A percentile compares a stretch with the other conserved stretches of the same genome.
phyloP scores from a whole-genome alignment of 2,329 filamentous ascomycete species.

The Phialophora verrucosa region DNA sequence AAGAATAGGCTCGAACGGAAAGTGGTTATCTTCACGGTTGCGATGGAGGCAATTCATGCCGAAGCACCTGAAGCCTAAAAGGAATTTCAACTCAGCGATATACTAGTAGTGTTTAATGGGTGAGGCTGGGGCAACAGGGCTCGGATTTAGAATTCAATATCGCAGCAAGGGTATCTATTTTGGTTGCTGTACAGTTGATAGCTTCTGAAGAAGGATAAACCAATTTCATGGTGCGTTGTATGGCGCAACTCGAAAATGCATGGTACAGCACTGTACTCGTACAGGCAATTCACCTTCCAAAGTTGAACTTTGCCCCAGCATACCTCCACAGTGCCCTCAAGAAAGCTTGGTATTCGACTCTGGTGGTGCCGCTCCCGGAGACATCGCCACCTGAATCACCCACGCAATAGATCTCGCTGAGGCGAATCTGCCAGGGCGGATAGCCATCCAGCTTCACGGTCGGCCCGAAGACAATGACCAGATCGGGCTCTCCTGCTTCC shows the following conservation, averaged over 20 bases:
- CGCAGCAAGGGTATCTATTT: not conserved
- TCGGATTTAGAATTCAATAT: not conserved
- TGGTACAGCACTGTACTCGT: not conserved
- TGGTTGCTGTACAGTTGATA: not conserved
- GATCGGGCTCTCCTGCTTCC: slow-evolving; percentile 68
- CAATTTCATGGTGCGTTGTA: not conserved
- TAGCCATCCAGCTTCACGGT: slow-evolving; percentile 86
- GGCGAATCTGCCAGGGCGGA: slow-evolving; percentile 91
- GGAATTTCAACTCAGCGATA: not conserved
- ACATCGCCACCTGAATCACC: slow-evolving; percentile 50
- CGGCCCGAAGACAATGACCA: slow-evolving; percentile 85
- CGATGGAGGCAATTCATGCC: not conserved
- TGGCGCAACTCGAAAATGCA: not conserved
- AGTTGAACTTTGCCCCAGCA: slow-evolving; percentile 84
- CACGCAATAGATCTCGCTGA: slow-evolving; percentile 88
- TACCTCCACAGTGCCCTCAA: slow-evolving; percentile 82
- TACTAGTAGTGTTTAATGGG: not conserved
- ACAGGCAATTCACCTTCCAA: slow-evolving; percentile 63
- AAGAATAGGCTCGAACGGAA: not conserved
- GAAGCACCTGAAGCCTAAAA: not conserved
- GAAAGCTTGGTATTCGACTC: slow-evolving; percentile 92
- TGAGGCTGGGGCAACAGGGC: not conserved
- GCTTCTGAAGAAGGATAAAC: not conserved
- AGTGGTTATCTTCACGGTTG: not conserved
- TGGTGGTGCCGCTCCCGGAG: slow-evolving; percentile 36